Percentiles rank a stretch among this genome's conserved stretches.
Conservation (phyloP, 2,329 filamentous ascomycete genomes). For the Apiospora marii region DNA sequence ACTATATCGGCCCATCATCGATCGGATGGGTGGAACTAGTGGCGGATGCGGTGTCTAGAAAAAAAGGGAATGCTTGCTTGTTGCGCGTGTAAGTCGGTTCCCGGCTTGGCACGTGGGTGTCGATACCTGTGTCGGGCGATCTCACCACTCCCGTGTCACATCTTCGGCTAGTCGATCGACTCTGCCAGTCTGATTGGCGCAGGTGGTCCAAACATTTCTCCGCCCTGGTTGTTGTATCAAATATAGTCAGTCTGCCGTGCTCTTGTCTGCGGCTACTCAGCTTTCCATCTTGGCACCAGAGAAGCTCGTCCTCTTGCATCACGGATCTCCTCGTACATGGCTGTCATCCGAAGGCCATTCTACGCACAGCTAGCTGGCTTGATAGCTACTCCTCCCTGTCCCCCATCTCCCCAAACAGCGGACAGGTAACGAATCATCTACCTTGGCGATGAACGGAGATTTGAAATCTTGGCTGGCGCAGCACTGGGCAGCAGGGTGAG, state of each 20-base stretch:
- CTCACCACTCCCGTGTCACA: slow-evolving; percentile 16
- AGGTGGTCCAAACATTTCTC: neutral
- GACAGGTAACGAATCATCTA: neutral
- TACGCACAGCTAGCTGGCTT: neutral
- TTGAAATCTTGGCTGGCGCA: slow-evolving; percentile 2
- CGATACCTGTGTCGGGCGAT: slow-evolving; percentile 3
- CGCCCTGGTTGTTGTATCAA: neutral
- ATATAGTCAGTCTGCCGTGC: neutral
- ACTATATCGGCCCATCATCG: neutral
- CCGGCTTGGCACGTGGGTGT: slow-evolving; percentile 3
- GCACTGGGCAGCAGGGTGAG: neutral
- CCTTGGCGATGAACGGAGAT: neutral
- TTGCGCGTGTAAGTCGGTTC: neutral
- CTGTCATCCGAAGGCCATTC: neutral
- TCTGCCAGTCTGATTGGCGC: slow-evolving; percentile 4
- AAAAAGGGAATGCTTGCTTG: neutral
- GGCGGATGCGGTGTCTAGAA: neutral
- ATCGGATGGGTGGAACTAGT: neutral
- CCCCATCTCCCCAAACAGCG: neutral
- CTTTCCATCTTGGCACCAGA: slow-evolving; percentile 2
- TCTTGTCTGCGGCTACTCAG: neutral
- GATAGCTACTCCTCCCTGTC: neutral
- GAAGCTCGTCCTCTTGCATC: neutral
- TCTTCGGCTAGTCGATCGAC: neutral
- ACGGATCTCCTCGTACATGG: neutral